A percentile compares a stretch with the other conserved stretches of the same genome.
Conservation (phyloP, 257 asterid genomes). For the Coffea eugenioides region DNA sequence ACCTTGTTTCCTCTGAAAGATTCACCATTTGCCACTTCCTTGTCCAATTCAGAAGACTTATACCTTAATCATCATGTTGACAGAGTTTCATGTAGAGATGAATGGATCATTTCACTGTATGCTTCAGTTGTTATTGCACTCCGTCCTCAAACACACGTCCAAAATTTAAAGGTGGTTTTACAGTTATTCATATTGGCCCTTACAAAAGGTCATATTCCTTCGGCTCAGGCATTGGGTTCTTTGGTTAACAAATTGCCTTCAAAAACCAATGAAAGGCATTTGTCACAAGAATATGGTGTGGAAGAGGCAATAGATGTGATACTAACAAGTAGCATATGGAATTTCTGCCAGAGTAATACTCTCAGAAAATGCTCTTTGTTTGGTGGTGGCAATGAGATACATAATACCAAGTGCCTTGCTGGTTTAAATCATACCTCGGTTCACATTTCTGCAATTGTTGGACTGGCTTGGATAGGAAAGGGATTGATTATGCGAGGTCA, state of each 20-base stretch:
- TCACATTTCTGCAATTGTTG: constrained; percentile 46
- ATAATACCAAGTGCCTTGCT: constrained; percentile 36
- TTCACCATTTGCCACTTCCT: constrained; percentile 32
- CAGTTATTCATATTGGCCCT: constrained; percentile 53
- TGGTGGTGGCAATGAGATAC: constrained; percentile 37
- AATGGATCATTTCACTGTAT: constrained; percentile 65
- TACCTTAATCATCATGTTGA: constrained; percentile 28
- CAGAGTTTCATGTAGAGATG: constrained; percentile 42
- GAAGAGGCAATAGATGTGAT: constrained; percentile 63
- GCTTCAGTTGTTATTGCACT: constrained; percentile 78
- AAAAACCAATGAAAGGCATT: constrained; percentile 27
- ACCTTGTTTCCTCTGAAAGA: constrained; percentile 31
- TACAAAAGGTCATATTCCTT: constrained; percentile 69
- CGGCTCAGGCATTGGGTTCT: constrained; percentile 97
- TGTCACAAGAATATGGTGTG: constrained; percentile 38
- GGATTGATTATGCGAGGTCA: constrained; percentile 97
- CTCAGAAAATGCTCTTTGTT: constrained; percentile 17
- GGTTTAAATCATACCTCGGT: constrained; percentile 27
- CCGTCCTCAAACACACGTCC: constrained; percentile 66
- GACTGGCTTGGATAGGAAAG: constrained; percentile 96
- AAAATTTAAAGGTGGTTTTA: constrained; percentile 51
- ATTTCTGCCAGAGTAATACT: constrained; percentile 22
- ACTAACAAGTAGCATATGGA: constrained; percentile 40
- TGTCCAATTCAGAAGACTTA: constrained; percentile 27
- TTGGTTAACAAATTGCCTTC: constrained; percentile 86